phyloP scores from a whole-genome alignment of 139 green algal genomes.

The Limnomonas spitsbergensis region DNA sequence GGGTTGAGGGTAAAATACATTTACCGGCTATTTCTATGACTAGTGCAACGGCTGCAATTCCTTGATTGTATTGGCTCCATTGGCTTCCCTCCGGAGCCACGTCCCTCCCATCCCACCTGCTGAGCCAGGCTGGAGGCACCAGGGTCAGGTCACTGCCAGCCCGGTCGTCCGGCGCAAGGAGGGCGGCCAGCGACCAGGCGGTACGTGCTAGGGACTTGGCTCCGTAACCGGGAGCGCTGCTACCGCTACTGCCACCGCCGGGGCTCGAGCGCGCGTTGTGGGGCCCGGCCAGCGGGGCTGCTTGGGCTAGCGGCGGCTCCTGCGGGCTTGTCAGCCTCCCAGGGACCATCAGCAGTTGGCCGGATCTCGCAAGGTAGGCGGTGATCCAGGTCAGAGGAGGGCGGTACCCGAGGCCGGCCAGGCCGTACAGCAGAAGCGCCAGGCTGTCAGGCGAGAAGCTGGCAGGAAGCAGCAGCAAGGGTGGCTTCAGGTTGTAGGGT shows the following conservation, averaged over 20 bases:
- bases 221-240: neutral
- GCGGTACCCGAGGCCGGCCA: neutral
- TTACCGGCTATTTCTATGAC: too few species aligned
- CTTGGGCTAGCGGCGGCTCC: neutral
- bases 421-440: slow-evolving; percentile 3
- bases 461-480: neutral
- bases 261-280: neutral
- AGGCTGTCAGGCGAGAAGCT: neutral
- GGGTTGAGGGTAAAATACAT: too few species aligned
- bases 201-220: neutral
- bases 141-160: too few species aligned
- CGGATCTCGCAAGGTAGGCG: neutral
- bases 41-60: too few species aligned
- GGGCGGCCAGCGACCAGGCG: neutral
- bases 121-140: slow-evolving; percentile 4
- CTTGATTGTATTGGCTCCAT: too few species aligned
- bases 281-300: too few species aligned
- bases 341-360: neutral
- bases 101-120: too few species aligned
- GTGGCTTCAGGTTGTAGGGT: too few species aligned
- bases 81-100: too few species aligned
- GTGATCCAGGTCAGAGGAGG: neutral
- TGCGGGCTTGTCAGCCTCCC: neutral
- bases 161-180: too few species aligned
- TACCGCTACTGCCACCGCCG: neutral